Percentiles rank a stretch among this genome's conserved stretches.
Conservation (phyloP, 345 rosid species). For the Ceriops decandra region DNA sequence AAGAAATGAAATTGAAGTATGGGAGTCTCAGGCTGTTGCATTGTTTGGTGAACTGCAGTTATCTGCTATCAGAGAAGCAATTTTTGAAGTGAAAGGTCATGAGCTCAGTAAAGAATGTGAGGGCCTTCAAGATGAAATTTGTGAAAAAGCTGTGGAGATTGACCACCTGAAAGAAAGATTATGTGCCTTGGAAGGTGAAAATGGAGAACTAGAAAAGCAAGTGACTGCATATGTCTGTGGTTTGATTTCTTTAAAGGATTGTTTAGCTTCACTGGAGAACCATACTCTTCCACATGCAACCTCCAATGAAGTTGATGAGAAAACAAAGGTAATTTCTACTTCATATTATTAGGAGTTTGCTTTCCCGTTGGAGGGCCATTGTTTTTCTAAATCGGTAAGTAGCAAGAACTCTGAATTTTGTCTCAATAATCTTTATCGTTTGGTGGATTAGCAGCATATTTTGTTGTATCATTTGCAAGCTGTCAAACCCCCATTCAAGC, state of each 20-base stretch:
- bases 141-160: constrained; percentile 43
- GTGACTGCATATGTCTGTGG: constrained; percentile 51
- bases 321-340: constrained; percentile 44
- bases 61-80: constrained; percentile 47
- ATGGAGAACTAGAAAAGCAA: constrained; percentile 50
- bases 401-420: background rate
- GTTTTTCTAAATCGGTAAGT: background rate
- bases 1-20: constrained; percentile 41
- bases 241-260: constrained; percentile 50
- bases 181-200: constrained; percentile 49
- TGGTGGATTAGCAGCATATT: background rate
- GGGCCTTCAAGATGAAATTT: constrained; percentile 35
- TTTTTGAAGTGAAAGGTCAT: constrained; percentile 51
- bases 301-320: constrained; percentile 31
- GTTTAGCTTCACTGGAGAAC: constrained; percentile 61
- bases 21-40: constrained; percentile 59
- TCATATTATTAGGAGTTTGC: background rate
- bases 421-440: background rate
- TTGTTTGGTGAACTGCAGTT: constrained; percentile 51
- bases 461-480: background rate
- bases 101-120: constrained; percentile 48
- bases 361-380: constrained; percentile 4
- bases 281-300: constrained; percentile 32
- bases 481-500: background rate
- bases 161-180: constrained; percentile 58